Evolutionary conservation across 768 basidiomycete genomes (phyloP).

Genomic region (Boletus barrowsii): DNA sequence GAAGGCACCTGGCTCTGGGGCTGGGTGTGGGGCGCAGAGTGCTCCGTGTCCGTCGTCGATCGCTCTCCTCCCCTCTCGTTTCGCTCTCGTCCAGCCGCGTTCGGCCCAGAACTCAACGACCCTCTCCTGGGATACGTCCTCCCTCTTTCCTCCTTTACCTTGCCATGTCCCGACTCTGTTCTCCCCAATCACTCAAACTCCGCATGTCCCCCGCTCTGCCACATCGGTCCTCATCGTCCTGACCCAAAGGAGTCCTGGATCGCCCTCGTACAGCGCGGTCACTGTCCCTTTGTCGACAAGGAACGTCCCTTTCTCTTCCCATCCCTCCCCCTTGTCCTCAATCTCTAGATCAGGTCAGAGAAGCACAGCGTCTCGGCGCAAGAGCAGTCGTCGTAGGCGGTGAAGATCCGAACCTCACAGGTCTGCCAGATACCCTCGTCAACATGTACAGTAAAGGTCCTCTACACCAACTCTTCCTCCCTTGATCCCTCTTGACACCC

Average conservation of each 20-base stretch:
- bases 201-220: conserved; percentile 71
- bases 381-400: conserved; percentile 92
- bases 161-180: conserved; percentile 39
- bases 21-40: conserved; percentile 69
- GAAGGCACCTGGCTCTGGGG: conserved; percentile 58
- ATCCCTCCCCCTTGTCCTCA: background rate
- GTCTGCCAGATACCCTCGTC: conserved; percentile 71
- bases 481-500: conserved; percentile 5
- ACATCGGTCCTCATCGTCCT: conserved; percentile 52
- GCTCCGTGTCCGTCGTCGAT: conserved; percentile 74
- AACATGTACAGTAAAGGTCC: conserved; percentile 93
- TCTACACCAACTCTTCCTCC: conserved; percentile 34
- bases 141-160: conserved; percentile 62
- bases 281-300: conserved; percentile 91
- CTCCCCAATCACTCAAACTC: conserved; percentile 34
- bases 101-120: conserved; percentile 70
- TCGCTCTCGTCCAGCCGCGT: conserved; percentile 68
- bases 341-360: conserved; percentile 37
- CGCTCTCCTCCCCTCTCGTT: conserved; percentile 68
- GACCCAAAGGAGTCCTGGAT: conserved; percentile 75
- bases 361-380: conserved; percentile 71
- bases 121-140: conserved; percentile 71
- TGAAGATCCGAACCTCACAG: conserved; percentile 59
- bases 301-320: conserved; percentile 42
- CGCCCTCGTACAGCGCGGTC: conserved; percentile 84